Evolutionary conservation across 2,329 filamentous ascomycete genomes (phyloP), one percentile per base, ranked within the genome.

Genomic region (Cladosporium sphaerospermum): DNA sequence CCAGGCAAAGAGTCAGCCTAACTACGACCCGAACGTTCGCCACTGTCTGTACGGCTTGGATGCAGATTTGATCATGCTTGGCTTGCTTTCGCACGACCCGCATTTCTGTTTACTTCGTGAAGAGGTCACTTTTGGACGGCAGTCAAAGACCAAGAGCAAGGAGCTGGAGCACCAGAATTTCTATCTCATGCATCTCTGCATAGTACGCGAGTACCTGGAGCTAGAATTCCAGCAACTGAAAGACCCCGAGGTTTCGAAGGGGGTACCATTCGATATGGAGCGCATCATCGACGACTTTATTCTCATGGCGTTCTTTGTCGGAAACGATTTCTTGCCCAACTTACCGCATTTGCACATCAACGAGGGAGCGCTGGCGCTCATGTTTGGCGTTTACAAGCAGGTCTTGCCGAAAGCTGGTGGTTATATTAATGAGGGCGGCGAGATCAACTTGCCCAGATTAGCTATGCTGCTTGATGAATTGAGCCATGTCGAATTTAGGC

Each of bases 141-240:
- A 89, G 67, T 87, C 82, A 58, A 88, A 92, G 71, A 82, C 84
- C 61, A 96, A 96, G 73, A 89, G 89, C 40, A 96, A 95, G 74
- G 93, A 99, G 71, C 74, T 99, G 59, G 93, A 99, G 70, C 93
- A 99, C 70, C 95, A 99, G 69, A 99, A 97, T 67, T 99, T 99
- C 73, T 99, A 90, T 69, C 80, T 99, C 49, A 85, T 99, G 77
- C 93, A 99, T 76, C 80, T 99, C 52, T 97, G 91, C 76, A 93
- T 99, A 65, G 93, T 99, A 52, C 84, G 93, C 66, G 93, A 99
- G 73, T 99, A 99, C 67, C 75, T 99, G 63, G 93, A 96, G 71
- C 75, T 97, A 68, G 93, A 99, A 68, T 99, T 99, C 67, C 91
- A 96, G 71, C 91, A 96, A 59, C 75, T 99, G 61, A 84, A 93